These are phyloP conservation scores for Fusarium vanettenii DNA, from an alignment of 2,329 filamentous ascomycete species.

Conservation along the genomic window DNA sequence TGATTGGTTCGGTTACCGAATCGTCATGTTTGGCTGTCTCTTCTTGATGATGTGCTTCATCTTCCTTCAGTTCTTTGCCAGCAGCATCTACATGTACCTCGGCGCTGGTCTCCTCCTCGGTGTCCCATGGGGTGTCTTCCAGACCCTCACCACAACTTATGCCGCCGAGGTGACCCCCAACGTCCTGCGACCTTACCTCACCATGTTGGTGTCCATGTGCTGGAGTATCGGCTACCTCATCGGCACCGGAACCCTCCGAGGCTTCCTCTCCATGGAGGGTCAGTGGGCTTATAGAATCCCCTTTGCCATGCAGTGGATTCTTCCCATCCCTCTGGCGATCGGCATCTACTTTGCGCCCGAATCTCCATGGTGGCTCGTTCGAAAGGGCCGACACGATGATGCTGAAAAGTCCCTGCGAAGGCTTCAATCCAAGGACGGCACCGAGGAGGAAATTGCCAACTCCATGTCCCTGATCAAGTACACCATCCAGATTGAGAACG, in stretches of 20 bases:
- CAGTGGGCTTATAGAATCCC: constrained; percentile 62
- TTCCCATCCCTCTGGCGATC: constrained; percentile 56
- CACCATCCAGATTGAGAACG: constrained; percentile 28
- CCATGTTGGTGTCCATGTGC: constrained; percentile 60
- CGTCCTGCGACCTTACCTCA: constrained; percentile 60
- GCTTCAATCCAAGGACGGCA: constrained; percentile 48
- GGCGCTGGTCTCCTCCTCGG: constrained; percentile 59
- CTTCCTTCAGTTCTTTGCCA: constrained; percentile 60
- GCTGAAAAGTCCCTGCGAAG: constrained; percentile 52
- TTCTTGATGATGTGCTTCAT: constrained; percentile 56
- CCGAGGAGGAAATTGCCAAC: constrained; percentile 57
- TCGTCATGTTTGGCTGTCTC: constrained; percentile 58
- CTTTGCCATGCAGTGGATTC: constrained; percentile 61
- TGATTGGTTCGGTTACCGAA: constrained; percentile 57
- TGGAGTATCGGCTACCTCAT: constrained; percentile 62
- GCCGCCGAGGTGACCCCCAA: constrained; percentile 58
- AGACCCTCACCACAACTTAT: constrained; percentile 60
- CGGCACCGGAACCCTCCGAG: constrained; percentile 54
- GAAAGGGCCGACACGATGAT: constrained; percentile 52
- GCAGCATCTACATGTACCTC: constrained; percentile 53
- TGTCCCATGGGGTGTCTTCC: constrained; percentile 59
- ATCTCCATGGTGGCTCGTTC: constrained; percentile 62
- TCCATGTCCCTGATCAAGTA: constrained; percentile 54
- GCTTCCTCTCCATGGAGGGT: constrained; percentile 50
- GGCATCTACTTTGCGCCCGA: constrained; percentile 61